Base-by-base conservation (phyloP, 2,329 filamentous ascomycete species). In the Fusarium anthophilum region DNA sequence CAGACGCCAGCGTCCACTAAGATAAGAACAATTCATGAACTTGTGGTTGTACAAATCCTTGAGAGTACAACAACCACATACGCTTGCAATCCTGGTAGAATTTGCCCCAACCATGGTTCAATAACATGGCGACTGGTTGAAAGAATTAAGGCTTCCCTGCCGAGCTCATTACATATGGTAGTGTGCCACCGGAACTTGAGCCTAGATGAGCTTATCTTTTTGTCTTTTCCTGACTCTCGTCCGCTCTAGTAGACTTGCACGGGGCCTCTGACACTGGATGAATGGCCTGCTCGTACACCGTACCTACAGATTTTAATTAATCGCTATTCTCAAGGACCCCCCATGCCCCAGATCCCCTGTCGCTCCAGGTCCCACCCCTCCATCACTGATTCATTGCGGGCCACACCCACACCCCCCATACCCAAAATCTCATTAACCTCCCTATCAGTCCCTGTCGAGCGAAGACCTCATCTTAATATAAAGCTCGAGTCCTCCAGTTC, bases 401-500 rank as follows among this genome's bases (percentile, higher is more conserved):
- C 65, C 53, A 55, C 37, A 67, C 60, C 62, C 30, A 59, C 43
- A 47, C 56, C 35, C 35, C 50, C 71, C 62, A 47, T 47, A 37
- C 12, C 70, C 66, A 63, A 54, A 71, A 70, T 69, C 65, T 76
- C 76, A 72, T 73, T 62, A 70, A 65, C 56, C 58, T 76, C 71
- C 66, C 70, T 63, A 64, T 66, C 66, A 32, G 57, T 56, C 61
- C 62, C 62, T 67, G 38, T 69, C 26, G 20, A 43, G 53, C 32
- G 43, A 54, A 44, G 43, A 28, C 70, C 64, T 63, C 66, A 73
- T 66, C 60, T 69, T 70, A 64, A 83, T 88, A 88, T 88, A 88
- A 87, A 88, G 86, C 78, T 81, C 80, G 75, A 82, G 80, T 81
- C 81, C 80, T 83, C 81, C 82, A 80, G 79, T 73, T 78, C 80